Evolutionary conservation across 495 filamentous ascomycete genomes (phyloP), one percentile per base, ranked within the genome.

Genomic region (Penicillium tannophilum): DNA sequence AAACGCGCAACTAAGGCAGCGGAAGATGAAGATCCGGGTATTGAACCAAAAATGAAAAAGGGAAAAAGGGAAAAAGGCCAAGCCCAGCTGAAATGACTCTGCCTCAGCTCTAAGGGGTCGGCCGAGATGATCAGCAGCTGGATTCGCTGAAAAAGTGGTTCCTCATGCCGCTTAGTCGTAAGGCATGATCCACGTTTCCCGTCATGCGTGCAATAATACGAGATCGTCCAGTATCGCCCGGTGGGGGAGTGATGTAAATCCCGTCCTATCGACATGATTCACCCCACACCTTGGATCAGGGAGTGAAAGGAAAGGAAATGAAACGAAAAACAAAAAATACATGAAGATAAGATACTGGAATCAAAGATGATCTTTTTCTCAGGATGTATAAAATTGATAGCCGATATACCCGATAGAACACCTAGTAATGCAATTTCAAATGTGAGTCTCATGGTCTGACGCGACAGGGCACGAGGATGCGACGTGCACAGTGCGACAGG

Each of bases 121-220:
- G 51, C 39, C 39, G 23, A 7, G 52, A 23, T 52, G 62, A 55
- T 60, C 44, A 26, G 76, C 76, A 23, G 83, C 79, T 46, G 46
- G 51, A 55, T 63, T 48, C 46, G 61, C 61, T 52, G 7, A 49
- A 54, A 60, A 59, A 59, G 42, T 59, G 54, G 59, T 23, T 52
- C 33, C 35, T 24, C 12, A 55, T 63, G 57, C 54, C 59, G 43
- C 52, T 52, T 42, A 35, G 36, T 48, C 51, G 41, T 58, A 60
- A 64, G 50, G 50, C 23, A 54, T 51, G 61, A 62, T 64, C 65
- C 63, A 68, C 58, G 63, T 66, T 67, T 56, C 50, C 62, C 62
- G 54, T 63, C 59, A 61, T 68, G 62, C 56, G 61, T 44, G 58
- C 58, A 58, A 63, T 61, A 59, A 46, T 52, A 62, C 52, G 54